phyloP scores from a whole-genome alignment of 225 moss, liverwort and hornwort genomes.

The Takakia lepidozioides region DNA sequence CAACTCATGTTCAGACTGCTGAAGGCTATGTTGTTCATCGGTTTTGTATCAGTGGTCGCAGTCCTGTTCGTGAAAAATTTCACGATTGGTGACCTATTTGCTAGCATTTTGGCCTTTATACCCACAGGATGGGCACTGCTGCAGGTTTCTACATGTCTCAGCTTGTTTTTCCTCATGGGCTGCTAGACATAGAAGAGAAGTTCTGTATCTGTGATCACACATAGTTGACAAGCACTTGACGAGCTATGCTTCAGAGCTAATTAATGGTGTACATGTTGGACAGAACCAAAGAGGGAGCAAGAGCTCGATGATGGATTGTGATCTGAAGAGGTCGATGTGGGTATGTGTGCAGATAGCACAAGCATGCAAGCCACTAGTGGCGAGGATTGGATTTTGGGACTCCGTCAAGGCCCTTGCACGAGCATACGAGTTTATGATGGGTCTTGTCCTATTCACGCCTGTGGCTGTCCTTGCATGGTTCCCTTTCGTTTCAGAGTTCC shows the following conservation, averaged over 20 bases:
- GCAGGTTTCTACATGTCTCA: constrained; percentile 61
- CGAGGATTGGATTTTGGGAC: constrained; percentile 59
- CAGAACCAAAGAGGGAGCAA: no score
- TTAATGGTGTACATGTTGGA: no score
- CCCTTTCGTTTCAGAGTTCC: constrained; percentile 91
- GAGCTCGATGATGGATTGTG: no score
- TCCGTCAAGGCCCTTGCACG: constrained; percentile 74
- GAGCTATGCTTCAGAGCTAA: no score
- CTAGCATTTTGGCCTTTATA: constrained; percentile 75
- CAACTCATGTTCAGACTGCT: constrained; percentile 87
- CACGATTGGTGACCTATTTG: constrained; percentile 74
- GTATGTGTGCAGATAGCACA: constrained; percentile 67
- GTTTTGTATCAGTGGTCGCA: constrained; percentile 60
- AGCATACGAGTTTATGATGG: constrained; percentile 75
- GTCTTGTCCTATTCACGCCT: constrained; percentile 68
- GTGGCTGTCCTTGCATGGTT: constrained; percentile 81
- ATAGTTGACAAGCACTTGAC: no score
- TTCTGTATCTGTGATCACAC: no score
- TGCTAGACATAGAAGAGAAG: no score
- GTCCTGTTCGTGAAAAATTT: constrained; percentile 63
- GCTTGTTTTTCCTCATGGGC: no score
- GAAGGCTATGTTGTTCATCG: constrained; percentile 65
- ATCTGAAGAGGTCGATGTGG: no score
- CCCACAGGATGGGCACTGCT: constrained; percentile 97
- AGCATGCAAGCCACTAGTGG: constrained; percentile 65